Conservation (phyloP, 2,329 filamentous ascomycete genomes). For the Claviceps arundinis region DNA sequence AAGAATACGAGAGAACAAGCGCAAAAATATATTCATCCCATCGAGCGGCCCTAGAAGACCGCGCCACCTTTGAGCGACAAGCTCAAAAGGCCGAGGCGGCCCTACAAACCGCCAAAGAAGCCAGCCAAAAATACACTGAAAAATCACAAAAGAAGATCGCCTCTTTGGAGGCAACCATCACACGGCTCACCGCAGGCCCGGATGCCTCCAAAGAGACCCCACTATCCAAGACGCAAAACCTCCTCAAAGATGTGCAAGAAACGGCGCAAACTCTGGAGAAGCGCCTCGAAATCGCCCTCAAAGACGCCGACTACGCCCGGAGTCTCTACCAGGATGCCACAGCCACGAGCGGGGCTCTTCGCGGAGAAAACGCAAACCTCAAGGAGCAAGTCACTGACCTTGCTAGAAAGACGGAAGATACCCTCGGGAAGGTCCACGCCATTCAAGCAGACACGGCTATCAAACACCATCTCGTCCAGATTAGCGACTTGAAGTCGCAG, state of each 20-base stretch:
- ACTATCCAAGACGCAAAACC: constrained; percentile 15
- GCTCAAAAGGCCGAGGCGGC: constrained; percentile 25
- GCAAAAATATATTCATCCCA: constrained; percentile 32
- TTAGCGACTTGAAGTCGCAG: constrained; percentile 27
- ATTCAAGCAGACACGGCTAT: constrained; percentile 27
- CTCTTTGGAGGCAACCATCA: constrained; percentile 22
- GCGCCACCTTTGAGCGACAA: constrained; percentile 32
- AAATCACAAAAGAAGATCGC: constrained; percentile 23
- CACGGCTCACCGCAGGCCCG: constrained; percentile 15
- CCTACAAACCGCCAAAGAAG: constrained; percentile 15
- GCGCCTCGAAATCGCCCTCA: constrained; percentile 26
- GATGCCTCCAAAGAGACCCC: constrained; percentile 14
- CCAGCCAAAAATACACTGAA: constrained; percentile 21
- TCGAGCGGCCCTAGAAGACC: constrained; percentile 37
- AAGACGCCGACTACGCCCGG: constrained; percentile 43
- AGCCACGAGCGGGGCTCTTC: constrained; percentile 29
- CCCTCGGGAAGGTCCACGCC: constrained; percentile 32
- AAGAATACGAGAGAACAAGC: constrained; percentile 31
- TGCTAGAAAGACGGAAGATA: constrained; percentile 28
- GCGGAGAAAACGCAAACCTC: constrained; percentile 33
- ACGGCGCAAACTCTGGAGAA: constrained; percentile 28
- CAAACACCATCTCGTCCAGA: constrained; percentile 22
- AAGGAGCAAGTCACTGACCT: constrained; percentile 27
- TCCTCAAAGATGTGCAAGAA: constrained; percentile 23
- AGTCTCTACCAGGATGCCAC: constrained; percentile 47